These are phyloP conservation scores for Cucurbitaria berberidis DNA, from an alignment of 2,329 filamentous ascomycete species.

Conservation along the genomic window DNA sequence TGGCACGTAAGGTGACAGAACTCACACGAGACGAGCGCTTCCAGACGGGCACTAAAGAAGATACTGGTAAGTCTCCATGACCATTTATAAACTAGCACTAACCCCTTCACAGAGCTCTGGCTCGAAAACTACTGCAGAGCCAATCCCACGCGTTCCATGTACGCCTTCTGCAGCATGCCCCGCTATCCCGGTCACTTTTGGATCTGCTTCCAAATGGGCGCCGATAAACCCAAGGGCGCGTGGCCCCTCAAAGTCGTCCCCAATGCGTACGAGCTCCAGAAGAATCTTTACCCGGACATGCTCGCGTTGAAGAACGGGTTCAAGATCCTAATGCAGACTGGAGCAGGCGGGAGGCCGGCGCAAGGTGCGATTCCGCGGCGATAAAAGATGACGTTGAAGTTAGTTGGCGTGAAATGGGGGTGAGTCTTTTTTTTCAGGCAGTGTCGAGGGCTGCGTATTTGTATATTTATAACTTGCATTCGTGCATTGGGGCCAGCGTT, in stretches of 20 bases:
- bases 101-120: conserved; percentile 75
- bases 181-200: conserved; percentile 94
- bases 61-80: conserved; percentile 73
- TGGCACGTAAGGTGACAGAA: conserved; percentile 97
- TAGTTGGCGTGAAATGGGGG: neutral
- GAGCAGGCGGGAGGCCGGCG: conserved; percentile 14
- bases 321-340: conserved; percentile 74
- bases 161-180: conserved; percentile 92
- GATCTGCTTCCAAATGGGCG: conserved; percentile 93
- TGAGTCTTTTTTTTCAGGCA: too few species aligned
- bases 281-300: conserved; percentile 92
- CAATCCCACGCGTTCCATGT: conserved; percentile 91
- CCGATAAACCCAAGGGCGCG: conserved; percentile 72
- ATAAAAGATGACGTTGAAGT: neutral
- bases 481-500: neutral
- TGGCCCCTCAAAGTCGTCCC: conserved; percentile 92
- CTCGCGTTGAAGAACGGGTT: conserved; percentile 94
- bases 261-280: conserved; percentile 89
- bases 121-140: conserved; percentile 94
- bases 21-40: conserved; percentile 95
- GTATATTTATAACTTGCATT: neutral
- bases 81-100: neutral
- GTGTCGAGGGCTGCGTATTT: too few species aligned
- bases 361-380: conserved; percentile 15
- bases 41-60: conserved; percentile 77